These are phyloP conservation scores for Naganishia sp. DNA, from an alignment of 1,284 basidiomycete species.

Conservation along the genomic window DNA sequence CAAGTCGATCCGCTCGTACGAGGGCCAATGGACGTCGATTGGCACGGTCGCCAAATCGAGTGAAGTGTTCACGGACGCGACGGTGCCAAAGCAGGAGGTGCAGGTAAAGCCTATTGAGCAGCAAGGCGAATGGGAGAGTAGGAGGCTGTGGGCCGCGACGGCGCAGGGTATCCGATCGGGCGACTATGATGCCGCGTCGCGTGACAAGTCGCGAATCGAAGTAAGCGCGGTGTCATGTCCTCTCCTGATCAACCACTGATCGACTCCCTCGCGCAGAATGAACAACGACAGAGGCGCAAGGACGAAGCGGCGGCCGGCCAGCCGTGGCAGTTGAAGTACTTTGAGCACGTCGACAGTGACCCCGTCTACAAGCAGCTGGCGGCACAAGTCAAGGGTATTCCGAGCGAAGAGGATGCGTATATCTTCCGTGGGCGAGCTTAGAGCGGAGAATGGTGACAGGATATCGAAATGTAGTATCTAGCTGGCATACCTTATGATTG, in stretches of 20 bases:
- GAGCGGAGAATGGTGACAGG: background rate
- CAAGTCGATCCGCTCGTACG: constrained; percentile 63
- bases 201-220: constrained; percentile 90
- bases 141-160: constrained; percentile 81
- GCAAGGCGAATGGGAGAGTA: constrained; percentile 82
- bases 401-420: constrained; percentile 52
- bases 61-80: constrained; percentile 58
- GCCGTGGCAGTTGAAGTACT: constrained; percentile 76
- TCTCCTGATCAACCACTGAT: background rate
- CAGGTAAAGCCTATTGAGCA: constrained; percentile 62
- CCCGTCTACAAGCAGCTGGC: constrained; percentile 64
- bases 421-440: constrained; percentile 34
- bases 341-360: constrained; percentile 68
- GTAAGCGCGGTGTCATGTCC: constrained; percentile 53
- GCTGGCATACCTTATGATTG: background rate
- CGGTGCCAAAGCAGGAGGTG: constrained; percentile 66
- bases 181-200: constrained; percentile 87
- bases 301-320: constrained; percentile 75
- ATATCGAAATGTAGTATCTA: background rate
- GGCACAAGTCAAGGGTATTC: constrained; percentile 50
- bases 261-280: constrained; percentile 63
- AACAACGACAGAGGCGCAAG: constrained; percentile 83
- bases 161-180: constrained; percentile 87
- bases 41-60: constrained; percentile 61
- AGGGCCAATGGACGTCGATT: constrained; percentile 84